Percentiles rank a stretch among this genome's conserved stretches.
Conservation (phyloP, 2,329 filamentous ascomycete species). For the Sporothrix pallida region DNA sequence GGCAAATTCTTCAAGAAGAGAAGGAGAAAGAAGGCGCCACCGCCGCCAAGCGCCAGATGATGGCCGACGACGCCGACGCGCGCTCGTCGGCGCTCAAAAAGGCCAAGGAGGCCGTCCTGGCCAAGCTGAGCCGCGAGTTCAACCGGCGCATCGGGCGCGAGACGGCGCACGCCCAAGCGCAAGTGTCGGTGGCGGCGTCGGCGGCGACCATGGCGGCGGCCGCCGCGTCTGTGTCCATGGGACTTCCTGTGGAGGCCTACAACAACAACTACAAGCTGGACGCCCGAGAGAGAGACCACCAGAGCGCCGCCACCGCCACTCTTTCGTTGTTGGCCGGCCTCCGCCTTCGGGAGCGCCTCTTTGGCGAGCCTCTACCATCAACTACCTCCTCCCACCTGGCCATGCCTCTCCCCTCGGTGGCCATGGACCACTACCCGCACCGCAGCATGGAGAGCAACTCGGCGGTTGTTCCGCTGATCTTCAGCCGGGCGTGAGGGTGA, state of each 20-base stretch:
- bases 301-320: constrained; percentile 38
- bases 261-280: neutral
- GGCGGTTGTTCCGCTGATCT: constrained; percentile 65
- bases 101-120: constrained; percentile 65
- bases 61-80: constrained; percentile 61
- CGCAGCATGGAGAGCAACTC: constrained; percentile 59
- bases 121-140: constrained; percentile 63
- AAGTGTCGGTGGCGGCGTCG: constrained; percentile 25
- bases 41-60: constrained; percentile 42
- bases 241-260: constrained; percentile 9
- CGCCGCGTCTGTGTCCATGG: constrained; percentile 39
- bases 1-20: constrained; percentile 60
- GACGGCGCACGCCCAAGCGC: constrained; percentile 20
- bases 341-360: constrained; percentile 52
- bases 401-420: constrained; percentile 14
- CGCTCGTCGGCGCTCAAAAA: constrained; percentile 61
- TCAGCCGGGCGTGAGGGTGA: constrained; percentile 52
- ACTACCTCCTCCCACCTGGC: neutral
- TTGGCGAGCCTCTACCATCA: constrained; percentile 41
- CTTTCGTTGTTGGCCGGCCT: constrained; percentile 47
- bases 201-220: constrained; percentile 32
- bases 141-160: constrained; percentile 38
- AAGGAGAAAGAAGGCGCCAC: constrained; percentile 42
- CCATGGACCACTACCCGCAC: constrained; percentile 40
- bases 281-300: neutral